Conservation (phyloP, 805 yeast genomes). For the Wickerhamiella dianesei region DNA sequence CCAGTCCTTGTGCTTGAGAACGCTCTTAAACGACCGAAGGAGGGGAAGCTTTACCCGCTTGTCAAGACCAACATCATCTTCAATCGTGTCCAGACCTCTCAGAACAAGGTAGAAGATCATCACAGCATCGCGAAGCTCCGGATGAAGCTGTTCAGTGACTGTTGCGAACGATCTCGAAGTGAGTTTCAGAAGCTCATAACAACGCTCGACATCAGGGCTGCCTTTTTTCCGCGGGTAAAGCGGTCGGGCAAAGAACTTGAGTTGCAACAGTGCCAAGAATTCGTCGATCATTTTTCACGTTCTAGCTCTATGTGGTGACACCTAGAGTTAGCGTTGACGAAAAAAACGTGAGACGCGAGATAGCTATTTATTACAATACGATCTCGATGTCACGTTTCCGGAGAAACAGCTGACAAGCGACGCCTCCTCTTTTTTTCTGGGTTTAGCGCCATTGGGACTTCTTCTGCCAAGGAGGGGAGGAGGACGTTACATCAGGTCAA, state of each 20-base stretch:
- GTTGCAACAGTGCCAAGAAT: constrained; percentile 9
- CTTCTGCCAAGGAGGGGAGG: too few relatives aligned
- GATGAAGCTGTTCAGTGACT: constrained; percentile 81
- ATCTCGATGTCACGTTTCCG: neutral
- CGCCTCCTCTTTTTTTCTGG: too few relatives aligned
- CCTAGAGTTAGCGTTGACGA: neutral
- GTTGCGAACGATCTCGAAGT: constrained; percentile 93
- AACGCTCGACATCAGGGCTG: constrained; percentile 34
- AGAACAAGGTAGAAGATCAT: constrained; percentile 75
- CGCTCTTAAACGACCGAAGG: constrained; percentile 48
- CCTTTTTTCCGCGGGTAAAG: constrained; percentile 7
- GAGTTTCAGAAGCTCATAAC: constrained; percentile 49
- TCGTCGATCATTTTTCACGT: constrained; percentile 5
- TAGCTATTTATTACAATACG: neutral
- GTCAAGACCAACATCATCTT: constrained; percentile 85
- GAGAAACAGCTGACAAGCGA: neutral
- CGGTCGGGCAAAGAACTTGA: constrained; percentile 9
- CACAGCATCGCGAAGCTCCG: constrained; percentile 65
- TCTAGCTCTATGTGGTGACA: neutral
- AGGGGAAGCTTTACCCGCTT: constrained; percentile 60
- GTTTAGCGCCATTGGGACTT: too few relatives aligned
- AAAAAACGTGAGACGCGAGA: neutral
- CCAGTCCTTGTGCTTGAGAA: constrained; percentile 59
- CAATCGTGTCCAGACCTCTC: constrained; percentile 89
- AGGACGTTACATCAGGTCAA: too few relatives aligned